phyloP scores from a whole-genome alignment of 2,329 filamentous ascomycete species.

The Sarocladiaceae sp. region DNA sequence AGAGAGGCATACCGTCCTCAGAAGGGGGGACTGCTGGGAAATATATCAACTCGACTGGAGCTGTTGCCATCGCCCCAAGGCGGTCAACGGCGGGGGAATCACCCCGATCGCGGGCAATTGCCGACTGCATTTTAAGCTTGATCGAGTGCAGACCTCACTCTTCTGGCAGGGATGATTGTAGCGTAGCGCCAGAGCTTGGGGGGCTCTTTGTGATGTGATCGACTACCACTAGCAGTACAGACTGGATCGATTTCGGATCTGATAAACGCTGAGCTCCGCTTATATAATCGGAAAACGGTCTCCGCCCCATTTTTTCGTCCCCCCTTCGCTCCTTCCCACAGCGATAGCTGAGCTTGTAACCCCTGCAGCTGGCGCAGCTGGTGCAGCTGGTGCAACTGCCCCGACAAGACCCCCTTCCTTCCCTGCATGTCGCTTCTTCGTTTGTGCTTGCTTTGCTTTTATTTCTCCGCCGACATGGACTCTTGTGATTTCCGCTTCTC shows the following conservation, averaged over 20 bases:
- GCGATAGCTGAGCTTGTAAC: no score
- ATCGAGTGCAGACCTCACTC: not conserved
- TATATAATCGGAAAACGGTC: not conserved
- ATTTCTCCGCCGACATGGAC: not conserved
- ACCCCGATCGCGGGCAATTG: not conserved
- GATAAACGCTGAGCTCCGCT: not conserved
- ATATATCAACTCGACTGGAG: not conserved
- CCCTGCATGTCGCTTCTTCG: not conserved
- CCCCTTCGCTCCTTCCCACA: no score
- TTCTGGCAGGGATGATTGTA: not conserved
- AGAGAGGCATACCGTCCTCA: not conserved
- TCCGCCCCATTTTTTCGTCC: conserved; percentile 2
- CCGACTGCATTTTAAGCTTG: not conserved
- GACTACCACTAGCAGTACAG: no score
- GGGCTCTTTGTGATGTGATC: no score
- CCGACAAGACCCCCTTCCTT: not conserved
- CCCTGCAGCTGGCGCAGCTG: no score
- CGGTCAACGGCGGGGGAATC: no score
- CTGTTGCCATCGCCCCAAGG: no score
- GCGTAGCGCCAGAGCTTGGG: no score
- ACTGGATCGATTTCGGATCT: no score
- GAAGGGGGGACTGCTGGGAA: not conserved
- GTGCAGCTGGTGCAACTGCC: not conserved
- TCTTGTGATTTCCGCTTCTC: not conserved
- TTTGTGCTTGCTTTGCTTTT: not conserved